Base-by-base conservation (phyloP, 2,329 filamentous ascomycete species). In the Colletotrichum sp. region DNA sequence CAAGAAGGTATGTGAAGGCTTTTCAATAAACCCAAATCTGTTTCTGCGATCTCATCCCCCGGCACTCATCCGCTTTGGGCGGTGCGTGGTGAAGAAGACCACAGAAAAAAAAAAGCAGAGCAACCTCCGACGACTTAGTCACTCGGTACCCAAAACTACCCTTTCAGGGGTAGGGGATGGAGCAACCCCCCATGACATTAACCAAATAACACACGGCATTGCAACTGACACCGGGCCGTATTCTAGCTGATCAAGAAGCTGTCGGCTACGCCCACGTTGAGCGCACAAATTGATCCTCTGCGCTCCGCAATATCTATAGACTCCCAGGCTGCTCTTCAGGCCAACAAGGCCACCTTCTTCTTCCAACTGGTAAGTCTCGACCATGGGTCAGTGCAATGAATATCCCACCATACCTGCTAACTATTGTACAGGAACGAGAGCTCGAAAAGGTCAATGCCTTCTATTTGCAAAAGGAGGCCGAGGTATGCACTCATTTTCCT, bases 271-370 rank as follows among this genome's bases (percentile, higher is more conserved):
- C 96, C 96, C 66, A 93, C 94, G 36, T 91, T 98, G 78, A 91
- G 91, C 73, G 92, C 96, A 32, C 94, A 96, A 84, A 93, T 93
- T 87, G 93, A 94, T 78, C 80, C 85, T 78, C 85, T 87, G 79
- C 87, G 87, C 77, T 83, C 85, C 66, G 82, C 83, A 78, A 85
- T 86, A 65, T 85, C 87, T 66, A 82, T 89, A 79, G 96, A 98
- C 84, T 93, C 96, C n/a, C 96, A 98, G 86, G 93, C 94, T 66
- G 94, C 96, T 61, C 89, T 98, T 66, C 96, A 98, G 85, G 97
- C 96, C 73, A 99, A 99, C 87, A 98, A 97, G 87, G 96, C 96
- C 72, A 98, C 96, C 13, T 99, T 99, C 87, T 99, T 99, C 90
- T 98, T 98, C 84, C 95, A 97, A 85, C 89, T 99, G 85, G 96